phyloP scores from a whole-genome alignment of 371 early-diverging fungal species.

The Zychaea mexicana region DNA sequence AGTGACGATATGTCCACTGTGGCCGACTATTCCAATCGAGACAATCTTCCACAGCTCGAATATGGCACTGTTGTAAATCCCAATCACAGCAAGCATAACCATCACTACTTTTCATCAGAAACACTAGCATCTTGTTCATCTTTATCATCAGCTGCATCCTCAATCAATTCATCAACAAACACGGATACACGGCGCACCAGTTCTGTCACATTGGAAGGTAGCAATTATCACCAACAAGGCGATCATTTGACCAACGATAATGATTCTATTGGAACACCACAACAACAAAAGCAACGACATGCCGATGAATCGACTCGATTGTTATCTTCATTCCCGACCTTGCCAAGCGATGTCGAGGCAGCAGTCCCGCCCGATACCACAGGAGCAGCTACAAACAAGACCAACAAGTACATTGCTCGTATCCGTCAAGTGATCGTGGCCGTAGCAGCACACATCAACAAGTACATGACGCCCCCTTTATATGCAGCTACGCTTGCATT shows the following conservation, averaged over 20 bases:
- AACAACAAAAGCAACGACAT: constrained; percentile 7
- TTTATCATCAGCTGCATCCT: not conserved
- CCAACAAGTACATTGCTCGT: constrained; percentile 41
- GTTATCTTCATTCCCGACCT: constrained; percentile 1
- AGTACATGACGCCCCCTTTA: constrained; percentile 66
- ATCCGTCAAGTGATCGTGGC: too few relatives aligned
- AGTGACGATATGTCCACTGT: not conserved
- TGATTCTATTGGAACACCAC: too few relatives aligned
- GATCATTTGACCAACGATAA: not conserved
- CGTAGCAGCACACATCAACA: constrained; percentile 9
- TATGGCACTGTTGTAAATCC: too few relatives aligned
- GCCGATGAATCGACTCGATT: constrained; percentile 5
- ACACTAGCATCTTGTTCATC: not conserved
- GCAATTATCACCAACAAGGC: too few relatives aligned
- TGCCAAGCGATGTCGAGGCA: not conserved
- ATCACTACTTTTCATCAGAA: too few relatives aligned
- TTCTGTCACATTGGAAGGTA: not conserved
- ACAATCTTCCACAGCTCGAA: not conserved
- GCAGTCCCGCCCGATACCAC: not conserved
- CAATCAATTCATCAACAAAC: not conserved
- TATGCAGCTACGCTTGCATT: constrained; percentile 61
- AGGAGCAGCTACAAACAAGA: not conserved
- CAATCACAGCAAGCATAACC: too few relatives aligned
- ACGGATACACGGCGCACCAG: not conserved
- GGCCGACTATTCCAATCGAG: not conserved